Evolutionary conservation across 371 early-diverging fungal genomes (phyloP).

Genomic region (Lichtheimia corymbifera): DNA sequence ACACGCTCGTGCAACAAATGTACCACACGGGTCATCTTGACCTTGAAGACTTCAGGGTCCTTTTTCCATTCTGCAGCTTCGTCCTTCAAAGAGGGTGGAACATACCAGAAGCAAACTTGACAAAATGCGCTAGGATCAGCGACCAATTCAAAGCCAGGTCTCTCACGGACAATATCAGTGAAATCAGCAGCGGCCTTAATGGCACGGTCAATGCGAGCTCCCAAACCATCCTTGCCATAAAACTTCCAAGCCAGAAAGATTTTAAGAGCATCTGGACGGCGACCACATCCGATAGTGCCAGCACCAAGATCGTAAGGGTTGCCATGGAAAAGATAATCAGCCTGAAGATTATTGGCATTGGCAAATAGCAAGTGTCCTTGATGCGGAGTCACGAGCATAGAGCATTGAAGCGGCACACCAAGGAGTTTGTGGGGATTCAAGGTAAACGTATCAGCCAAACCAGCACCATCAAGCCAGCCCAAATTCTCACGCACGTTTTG

Average conservation of each 20-base stretch:
- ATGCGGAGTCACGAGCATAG: conserved; percentile 69
- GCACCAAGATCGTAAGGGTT: conserved; percentile 77
- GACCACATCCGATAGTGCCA: conserved; percentile 84
- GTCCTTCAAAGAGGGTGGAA: conserved; percentile 30
- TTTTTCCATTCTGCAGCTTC: conserved; percentile 12
- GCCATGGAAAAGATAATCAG: conserved; percentile 80
- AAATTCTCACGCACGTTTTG: conserved; percentile 31
- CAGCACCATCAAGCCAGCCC: conserved; percentile 56
- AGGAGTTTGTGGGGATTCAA: conserved; percentile 89
- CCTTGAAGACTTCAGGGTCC: conserved; percentile 21
- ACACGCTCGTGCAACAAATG: conserved; percentile 53
- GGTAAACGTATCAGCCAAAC: conserved; percentile 72
- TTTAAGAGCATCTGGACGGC: conserved; percentile 83
- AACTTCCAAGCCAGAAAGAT: conserved; percentile 84
- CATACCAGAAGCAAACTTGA: conserved; percentile 74
- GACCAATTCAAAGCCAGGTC: conserved; percentile 34
- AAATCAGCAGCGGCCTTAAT: conserved; percentile 43
- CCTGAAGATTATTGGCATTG: conserved; percentile 62
- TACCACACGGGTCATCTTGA: conserved; percentile 51
- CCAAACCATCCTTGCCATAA: conserved; percentile 63
- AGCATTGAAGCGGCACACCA: conserved; percentile 85
- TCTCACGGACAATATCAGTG: conserved; percentile 29
- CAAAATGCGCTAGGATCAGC: conserved; percentile 48
- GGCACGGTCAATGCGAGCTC: conserved; percentile 53
- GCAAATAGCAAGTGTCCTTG: conserved; percentile 48